Evolutionary conservation across 2,329 filamentous ascomycete genomes (phyloP).

Genomic region (Nemania sp.): DNA sequence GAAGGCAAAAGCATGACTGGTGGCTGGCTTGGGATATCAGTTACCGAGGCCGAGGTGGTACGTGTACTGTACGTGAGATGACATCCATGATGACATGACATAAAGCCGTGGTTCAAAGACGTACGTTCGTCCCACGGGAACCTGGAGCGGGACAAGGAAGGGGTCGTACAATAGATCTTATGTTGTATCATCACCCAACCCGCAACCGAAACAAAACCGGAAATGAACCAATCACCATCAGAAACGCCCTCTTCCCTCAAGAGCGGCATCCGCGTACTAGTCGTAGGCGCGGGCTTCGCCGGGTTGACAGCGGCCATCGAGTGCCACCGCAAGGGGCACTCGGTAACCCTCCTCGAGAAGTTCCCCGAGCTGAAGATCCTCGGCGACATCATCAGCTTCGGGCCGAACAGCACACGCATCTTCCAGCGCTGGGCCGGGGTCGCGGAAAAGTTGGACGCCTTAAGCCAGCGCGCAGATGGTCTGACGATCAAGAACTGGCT

Average conservation of each 20-base stretch:
- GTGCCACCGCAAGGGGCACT: conserved; percentile 59
- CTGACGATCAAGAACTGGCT: conserved; percentile 56
- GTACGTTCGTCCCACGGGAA: background rate
- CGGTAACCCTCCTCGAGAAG: conserved; percentile 50
- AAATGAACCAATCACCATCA: conserved; percentile 32
- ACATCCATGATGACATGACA: no score
- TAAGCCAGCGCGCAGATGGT: conserved; percentile 47
- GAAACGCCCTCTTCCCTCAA: conserved; percentile 28
- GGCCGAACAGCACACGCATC: conserved; percentile 59
- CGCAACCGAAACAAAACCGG: background rate
- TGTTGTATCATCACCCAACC: background rate
- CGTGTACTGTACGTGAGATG: no score
- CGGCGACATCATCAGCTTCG: conserved; percentile 57
- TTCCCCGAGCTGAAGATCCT: conserved; percentile 48
- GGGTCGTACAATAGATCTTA: no score
- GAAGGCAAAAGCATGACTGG: background rate
- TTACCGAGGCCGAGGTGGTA: no score
- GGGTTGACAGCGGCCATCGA: conserved; percentile 63
- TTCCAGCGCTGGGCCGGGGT: conserved; percentile 60
- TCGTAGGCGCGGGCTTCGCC: conserved; percentile 59
- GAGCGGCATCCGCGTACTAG: conserved; percentile 50
- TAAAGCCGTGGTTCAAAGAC: conserved; percentile 2
- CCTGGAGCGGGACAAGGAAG: no score
- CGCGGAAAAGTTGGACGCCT: conserved; percentile 49
- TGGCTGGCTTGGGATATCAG: conserved; percentile 2